phyloP scores from a whole-genome alignment of 164 flowering plant genomes.

The Malania oleifera region DNA sequence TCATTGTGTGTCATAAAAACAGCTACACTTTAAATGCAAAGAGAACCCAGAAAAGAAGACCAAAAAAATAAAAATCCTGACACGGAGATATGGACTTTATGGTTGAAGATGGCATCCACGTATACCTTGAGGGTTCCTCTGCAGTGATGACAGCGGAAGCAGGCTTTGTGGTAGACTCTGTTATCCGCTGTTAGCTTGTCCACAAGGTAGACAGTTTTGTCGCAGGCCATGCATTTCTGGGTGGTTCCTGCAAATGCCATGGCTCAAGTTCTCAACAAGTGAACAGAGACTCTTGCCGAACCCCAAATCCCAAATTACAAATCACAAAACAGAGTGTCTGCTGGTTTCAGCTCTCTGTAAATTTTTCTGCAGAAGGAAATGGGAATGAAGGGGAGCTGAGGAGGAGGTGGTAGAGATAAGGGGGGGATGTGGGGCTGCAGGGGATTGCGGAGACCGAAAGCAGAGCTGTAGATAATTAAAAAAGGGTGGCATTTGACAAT shows the following conservation, averaged over 20 bases:
- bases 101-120: too few species aligned
- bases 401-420: constrained; percentile 8
- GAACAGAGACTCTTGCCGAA: not conserved
- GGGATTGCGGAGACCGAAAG: constrained; percentile 29
- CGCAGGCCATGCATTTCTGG: constrained; percentile 88
- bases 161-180: constrained; percentile 75
- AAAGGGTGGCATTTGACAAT: constrained; percentile 15
- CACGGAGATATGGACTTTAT: not conserved
- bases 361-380: too few species aligned
- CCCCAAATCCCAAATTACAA: not conserved
- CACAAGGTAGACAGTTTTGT: constrained; percentile 84
- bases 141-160: constrained; percentile 93
- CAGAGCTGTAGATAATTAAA: constrained; percentile 21
- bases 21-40: too few species aligned
- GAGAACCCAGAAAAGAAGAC: not conserved
- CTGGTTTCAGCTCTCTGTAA: not conserved
- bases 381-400: not conserved
- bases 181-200: constrained; percentile 86
- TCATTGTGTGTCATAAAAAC: too few species aligned
- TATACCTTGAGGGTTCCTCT: constrained; percentile 85
- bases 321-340: too few species aligned
- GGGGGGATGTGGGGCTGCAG: constrained; percentile 20
- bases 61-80: not conserved
- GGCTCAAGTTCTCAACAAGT: constrained; percentile 4
- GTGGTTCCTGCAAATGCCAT: constrained; percentile 94